Conservation (phyloP, 495 filamentous ascomycete genomes). For the Penicillium steckii region DNA sequence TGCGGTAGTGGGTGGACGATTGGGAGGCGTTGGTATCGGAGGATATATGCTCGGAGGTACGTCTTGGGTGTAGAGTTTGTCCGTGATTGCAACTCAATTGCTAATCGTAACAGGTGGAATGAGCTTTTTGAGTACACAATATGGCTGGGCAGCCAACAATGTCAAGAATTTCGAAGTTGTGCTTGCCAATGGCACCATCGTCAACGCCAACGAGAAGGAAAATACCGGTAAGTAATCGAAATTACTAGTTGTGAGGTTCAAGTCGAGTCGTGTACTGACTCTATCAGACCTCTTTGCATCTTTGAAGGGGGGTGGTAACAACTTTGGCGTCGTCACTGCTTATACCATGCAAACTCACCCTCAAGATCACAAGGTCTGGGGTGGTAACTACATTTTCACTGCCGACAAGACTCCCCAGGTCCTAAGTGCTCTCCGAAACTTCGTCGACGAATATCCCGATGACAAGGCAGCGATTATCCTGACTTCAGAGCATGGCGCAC, state of each 20-base stretch:
- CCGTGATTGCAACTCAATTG: not conserved
- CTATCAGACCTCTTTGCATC: constrained; percentile 52
- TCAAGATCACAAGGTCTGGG: constrained; percentile 41
- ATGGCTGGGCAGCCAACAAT: constrained; percentile 57
- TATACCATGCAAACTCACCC: constrained; percentile 51
- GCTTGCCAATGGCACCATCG: constrained; percentile 52
- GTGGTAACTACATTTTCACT: constrained; percentile 52
- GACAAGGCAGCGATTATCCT: constrained; percentile 54
- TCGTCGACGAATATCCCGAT: constrained; percentile 49
- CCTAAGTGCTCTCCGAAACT: constrained; percentile 50
- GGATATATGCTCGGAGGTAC: constrained; percentile 46
- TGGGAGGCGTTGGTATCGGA: constrained; percentile 37
- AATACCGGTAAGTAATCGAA: constrained; percentile 31
- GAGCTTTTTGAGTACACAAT: constrained; percentile 54
- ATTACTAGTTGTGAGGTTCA: not conserved
- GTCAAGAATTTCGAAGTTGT: constrained; percentile 55
- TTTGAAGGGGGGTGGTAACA: constrained; percentile 57
- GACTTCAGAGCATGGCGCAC: constrained; percentile 49
- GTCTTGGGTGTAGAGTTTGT: constrained; percentile 2
- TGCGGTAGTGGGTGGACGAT: constrained; percentile 37
- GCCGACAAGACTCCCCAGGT: constrained; percentile 40
- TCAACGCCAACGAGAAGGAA: constrained; percentile 41
- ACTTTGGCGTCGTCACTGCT: constrained; percentile 62
- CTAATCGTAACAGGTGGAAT: constrained; percentile 32
- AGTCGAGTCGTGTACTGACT: not conserved